Evolutionary conservation across 169 alveolate species (phyloP).

Genomic region (Theileria sp.): DNA sequence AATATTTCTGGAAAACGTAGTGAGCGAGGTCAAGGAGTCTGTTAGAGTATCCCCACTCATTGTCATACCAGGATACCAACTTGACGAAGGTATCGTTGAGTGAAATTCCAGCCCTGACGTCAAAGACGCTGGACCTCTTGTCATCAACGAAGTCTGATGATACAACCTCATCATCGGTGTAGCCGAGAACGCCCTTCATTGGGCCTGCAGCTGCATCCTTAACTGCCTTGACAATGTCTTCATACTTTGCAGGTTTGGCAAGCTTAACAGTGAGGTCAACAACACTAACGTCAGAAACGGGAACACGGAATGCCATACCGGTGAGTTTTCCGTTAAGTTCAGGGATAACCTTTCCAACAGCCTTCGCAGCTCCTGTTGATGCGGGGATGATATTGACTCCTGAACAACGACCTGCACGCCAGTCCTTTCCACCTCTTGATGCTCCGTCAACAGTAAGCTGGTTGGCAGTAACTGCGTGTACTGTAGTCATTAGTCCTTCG

Average conservation of each 20-base stretch:
- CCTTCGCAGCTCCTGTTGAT: constrained; percentile 99
- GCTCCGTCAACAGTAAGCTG: constrained; percentile 99
- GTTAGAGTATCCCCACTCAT: constrained; percentile 98
- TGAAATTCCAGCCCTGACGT: constrained; percentile 95
- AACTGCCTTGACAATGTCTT: constrained; percentile 90
- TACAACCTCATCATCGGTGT: constrained; percentile 95
- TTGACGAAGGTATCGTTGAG: constrained; percentile 95
- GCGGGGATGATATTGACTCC: constrained; percentile 97
- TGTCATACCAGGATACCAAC: constrained; percentile 98
- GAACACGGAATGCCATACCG: constrained; percentile 99
- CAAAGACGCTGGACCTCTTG: constrained; percentile 93
- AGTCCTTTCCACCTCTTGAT: constrained; percentile 99
- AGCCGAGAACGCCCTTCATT: constrained; percentile 94
- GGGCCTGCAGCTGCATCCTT: constrained; percentile 93
- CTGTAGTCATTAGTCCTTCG: constrained; percentile 99
- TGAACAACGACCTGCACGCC: constrained; percentile 99
- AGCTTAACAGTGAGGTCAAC: constrained; percentile 97
- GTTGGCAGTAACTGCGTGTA: constrained; percentile 98
- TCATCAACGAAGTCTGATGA: constrained; percentile 94
- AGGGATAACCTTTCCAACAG: constrained; percentile 99
- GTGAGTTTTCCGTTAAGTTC: constrained; percentile 97
- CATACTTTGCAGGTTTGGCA: constrained; percentile 93
- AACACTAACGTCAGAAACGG: constrained; percentile 97
- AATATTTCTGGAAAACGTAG: constrained; percentile 66
- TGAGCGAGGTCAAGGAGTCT: constrained; percentile 93